phyloP scores from a whole-genome alignment of 2,329 filamentous ascomycete species.

The Cladosporium oxysporum region DNA sequence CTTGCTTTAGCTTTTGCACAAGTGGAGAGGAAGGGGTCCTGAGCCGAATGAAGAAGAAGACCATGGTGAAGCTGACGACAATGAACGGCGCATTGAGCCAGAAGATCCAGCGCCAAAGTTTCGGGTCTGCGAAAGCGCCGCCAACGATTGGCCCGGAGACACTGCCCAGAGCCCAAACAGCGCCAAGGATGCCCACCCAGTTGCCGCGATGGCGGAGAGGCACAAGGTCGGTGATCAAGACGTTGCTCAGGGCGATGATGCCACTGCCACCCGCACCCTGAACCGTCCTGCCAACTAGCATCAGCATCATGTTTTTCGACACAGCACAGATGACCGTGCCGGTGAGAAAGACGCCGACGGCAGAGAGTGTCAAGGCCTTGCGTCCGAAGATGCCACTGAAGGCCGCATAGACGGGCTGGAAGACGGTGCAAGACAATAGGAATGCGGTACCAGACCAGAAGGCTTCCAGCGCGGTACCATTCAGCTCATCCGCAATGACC shows the following conservation, averaged over 20 bases:
- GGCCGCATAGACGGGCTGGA: slow-evolving; percentile 46
- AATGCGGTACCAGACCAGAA: slow-evolving; percentile 56
- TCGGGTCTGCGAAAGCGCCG: slow-evolving; percentile 24
- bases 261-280: slow-evolving; percentile 53
- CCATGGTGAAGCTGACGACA: background rate
- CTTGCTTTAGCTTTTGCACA: background rate
- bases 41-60: background rate
- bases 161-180: slow-evolving; percentile 38
- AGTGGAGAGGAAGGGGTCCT: background rate
- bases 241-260: slow-evolving; percentile 44
- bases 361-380: slow-evolving; percentile 43
- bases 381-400: slow-evolving; percentile 53
- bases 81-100: slow-evolving; percentile 4
- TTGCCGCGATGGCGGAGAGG: slow-evolving; percentile 29
- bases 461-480: slow-evolving; percentile 40
- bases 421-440: slow-evolving; percentile 46
- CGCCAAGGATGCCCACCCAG: slow-evolving; percentile 29
- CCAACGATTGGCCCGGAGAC: slow-evolving; percentile 40
- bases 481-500: slow-evolving; percentile 30
- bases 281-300: slow-evolving; percentile 47
- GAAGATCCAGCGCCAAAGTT: background rate
- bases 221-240: slow-evolving; percentile 47
- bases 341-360: slow-evolving; percentile 48
- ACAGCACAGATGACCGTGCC: slow-evolving; percentile 50
- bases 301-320: slow-evolving; percentile 39